Evolutionary conservation across 805 yeast species (phyloP).

Genomic region (Ogataea saltuana): DNA sequence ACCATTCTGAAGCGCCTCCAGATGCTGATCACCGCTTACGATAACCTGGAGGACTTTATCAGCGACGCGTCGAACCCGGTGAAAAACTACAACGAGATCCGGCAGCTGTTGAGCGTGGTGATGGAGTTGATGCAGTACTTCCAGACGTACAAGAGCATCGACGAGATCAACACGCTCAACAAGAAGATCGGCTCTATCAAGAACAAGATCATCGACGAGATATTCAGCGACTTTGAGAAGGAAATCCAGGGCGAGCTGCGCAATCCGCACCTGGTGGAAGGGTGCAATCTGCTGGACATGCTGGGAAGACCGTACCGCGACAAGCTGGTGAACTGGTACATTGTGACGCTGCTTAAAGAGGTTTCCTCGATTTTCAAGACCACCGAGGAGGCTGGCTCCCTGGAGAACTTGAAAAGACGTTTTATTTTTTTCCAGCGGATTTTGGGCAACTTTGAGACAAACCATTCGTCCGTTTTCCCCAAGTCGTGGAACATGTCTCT

Average conservation of each 20-base stretch:
- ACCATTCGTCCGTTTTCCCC: constrained; percentile 61
- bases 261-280: constrained; percentile 49
- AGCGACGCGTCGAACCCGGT: constrained; percentile 31
- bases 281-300: constrained; percentile 70
- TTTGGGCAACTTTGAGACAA: constrained; percentile 54
- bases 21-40: constrained; percentile 77
- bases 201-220: constrained; percentile 61
- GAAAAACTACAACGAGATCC: constrained; percentile 52
- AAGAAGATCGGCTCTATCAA: constrained; percentile 60
- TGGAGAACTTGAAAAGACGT: constrained; percentile 82
- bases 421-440: constrained; percentile 79
- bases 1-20: constrained; percentile 83
- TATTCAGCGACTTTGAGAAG: constrained; percentile 70
- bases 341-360: constrained; percentile 68
- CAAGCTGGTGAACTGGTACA: constrained; percentile 71
- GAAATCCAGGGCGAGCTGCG: constrained; percentile 40
- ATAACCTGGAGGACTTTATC: constrained; percentile 51
- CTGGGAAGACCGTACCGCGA: constrained; percentile 58
- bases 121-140: constrained; percentile 71
- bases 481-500: constrained; percentile 68
- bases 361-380: constrained; percentile 71
- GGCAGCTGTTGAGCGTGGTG: constrained; percentile 66
- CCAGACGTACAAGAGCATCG: constrained; percentile 78
- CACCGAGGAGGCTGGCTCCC: constrained; percentile 90
- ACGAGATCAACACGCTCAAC: constrained; percentile 70